Evolutionary conservation across 2,329 filamentous ascomycete species (phyloP).

Genomic region (Nothomitra cinnamomea): DNA sequence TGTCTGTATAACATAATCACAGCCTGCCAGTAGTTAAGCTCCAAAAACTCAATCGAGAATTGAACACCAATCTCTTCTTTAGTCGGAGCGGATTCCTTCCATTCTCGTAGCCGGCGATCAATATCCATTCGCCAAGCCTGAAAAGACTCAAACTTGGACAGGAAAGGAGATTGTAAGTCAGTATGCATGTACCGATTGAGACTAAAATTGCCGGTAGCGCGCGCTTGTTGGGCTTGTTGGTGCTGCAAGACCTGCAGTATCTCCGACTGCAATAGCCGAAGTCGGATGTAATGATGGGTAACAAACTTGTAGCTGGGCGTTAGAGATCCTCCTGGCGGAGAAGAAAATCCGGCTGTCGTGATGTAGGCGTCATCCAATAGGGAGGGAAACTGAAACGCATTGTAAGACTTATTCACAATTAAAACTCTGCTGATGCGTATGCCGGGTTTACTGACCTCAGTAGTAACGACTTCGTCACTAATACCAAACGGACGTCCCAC

Average conservation of each 20-base stretch:
- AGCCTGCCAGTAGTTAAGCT: constrained; percentile 95
- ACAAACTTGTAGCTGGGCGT: constrained; percentile 79
- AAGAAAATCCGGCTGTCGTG: constrained; percentile 56
- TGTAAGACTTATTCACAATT: no score
- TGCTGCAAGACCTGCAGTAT: constrained; percentile 88
- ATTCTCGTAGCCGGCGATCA: constrained; percentile 64
- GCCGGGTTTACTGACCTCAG: constrained; percentile 31
- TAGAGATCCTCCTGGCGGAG: constrained; percentile 36
- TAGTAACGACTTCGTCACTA: constrained; percentile 91
- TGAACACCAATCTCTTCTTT: constrained; percentile 67
- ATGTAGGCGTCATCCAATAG: constrained; percentile 78
- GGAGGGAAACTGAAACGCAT: constrained; percentile 50
- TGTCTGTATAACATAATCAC: constrained; percentile 92
- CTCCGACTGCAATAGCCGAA: constrained; percentile 80
- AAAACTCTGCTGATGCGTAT: no score
- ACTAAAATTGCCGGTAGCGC: constrained; percentile 45
- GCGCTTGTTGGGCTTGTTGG: constrained; percentile 68
- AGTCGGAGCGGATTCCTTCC: constrained; percentile 69
- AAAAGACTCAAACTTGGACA: constrained; percentile 71
- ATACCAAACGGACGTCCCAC: constrained; percentile 88
- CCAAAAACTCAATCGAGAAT: constrained; percentile 78
- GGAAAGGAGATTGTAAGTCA: constrained; percentile 66
- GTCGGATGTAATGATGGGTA: constrained; percentile 78
- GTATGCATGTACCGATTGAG: constrained; percentile 60
- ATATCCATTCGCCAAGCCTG: constrained; percentile 78